Evolutionary conservation across 805 yeast genomes (phyloP).

Genomic region (Cyberlindnera amylophila): DNA sequence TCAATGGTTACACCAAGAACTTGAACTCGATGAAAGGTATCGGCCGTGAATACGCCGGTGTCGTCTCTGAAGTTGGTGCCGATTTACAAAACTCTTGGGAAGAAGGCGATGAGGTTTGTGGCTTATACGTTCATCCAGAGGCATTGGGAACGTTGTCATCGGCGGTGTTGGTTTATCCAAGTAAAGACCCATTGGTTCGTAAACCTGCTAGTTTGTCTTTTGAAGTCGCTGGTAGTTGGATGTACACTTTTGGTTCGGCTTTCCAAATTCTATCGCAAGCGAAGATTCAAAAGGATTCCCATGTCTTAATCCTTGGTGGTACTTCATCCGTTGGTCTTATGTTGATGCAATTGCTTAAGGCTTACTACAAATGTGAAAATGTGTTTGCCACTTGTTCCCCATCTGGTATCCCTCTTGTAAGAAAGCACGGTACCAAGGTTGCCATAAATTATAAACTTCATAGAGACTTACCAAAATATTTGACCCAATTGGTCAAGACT

Average conservation of each 20-base stretch:
- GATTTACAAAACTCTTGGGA: constrained; percentile 32
- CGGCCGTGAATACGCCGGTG: constrained; percentile 71
- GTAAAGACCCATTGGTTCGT: constrained; percentile 42
- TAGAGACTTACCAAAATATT: constrained; percentile 21
- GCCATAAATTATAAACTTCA: constrained; percentile 45
- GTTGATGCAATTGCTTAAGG: constrained; percentile 56
- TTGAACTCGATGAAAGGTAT: constrained; percentile 56
- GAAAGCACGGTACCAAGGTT: constrained; percentile 48
- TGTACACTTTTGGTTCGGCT: constrained; percentile 64
- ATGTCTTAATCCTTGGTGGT: constrained; percentile 70
- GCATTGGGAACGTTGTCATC: constrained; percentile 58
- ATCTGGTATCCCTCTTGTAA: constrained; percentile 42
- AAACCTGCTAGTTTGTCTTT: constrained; percentile 44
- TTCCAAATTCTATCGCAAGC: constrained; percentile 37
- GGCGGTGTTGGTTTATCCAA: constrained; percentile 51
- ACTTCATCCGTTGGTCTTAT: constrained; percentile 70
- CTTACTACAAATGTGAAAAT: constrained; percentile 41
- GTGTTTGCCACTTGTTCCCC: constrained; percentile 60
- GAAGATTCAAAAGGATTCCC: constrained; percentile 37
- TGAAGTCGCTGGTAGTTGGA: constrained; percentile 61
- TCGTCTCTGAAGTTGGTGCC: constrained; percentile 51
- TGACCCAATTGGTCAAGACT: constrained; percentile 22
- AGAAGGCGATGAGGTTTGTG: constrained; percentile 65
- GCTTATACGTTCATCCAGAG: constrained; percentile 49
- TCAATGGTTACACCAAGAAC: constrained; percentile 50